Conservation (phyloP, 257 asterid species). For the Cruciata laevipes region DNA sequence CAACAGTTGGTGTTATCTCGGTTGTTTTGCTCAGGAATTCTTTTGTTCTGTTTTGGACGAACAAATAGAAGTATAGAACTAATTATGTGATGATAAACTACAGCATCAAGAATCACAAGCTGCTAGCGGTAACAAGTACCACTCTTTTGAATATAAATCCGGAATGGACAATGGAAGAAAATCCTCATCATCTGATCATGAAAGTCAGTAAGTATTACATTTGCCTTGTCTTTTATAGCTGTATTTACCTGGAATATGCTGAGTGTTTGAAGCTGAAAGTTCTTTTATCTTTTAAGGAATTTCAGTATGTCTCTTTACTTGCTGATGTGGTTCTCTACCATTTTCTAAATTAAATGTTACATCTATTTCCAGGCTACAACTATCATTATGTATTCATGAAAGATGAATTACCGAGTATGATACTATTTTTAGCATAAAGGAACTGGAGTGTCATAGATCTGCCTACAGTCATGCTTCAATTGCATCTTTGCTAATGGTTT, state of each 20-base stretch:
- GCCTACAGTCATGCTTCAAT: neutral
- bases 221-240: neutral
- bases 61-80: constrained; percentile 18
- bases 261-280: constrained; percentile 3
- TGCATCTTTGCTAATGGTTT: constrained; percentile 1
- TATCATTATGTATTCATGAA: neutral
- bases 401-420: too few relatives aligned
- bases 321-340: neutral
- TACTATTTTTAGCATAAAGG: neutral
- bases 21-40: constrained; percentile 1
- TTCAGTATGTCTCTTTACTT: neutral
- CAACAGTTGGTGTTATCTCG: neutral
- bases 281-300: neutral
- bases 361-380: neutral
- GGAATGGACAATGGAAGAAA: constrained; percentile 57
- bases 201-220: constrained; percentile 73
- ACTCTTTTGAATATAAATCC: constrained; percentile 66
- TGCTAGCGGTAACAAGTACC: constrained; percentile 48
- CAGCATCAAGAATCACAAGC: constrained; percentile 79
- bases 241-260: neutral
- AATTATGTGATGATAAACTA: constrained; percentile 26
- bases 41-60: constrained; percentile 17
- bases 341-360: neutral
- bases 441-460: neutral
- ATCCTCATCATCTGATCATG: constrained; percentile 74